phyloP scores from a whole-genome alignment of 2,329 filamentous ascomycete genomes.

The Cordyceps cateniannulata region DNA sequence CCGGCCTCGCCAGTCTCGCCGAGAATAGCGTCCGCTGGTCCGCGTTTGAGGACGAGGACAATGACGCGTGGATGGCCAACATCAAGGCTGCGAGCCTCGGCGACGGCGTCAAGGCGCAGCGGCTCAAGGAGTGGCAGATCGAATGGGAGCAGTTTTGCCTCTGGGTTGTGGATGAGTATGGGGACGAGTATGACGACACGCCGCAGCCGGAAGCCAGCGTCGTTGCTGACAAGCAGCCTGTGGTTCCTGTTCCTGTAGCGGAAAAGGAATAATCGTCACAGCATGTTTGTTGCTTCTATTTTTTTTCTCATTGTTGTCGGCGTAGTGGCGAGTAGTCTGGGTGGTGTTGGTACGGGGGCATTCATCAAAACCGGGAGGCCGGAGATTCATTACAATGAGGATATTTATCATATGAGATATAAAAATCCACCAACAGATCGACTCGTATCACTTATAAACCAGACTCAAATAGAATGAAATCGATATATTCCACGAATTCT shows the following conservation, averaged over 20 bases:
- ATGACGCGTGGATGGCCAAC: constrained; percentile 64
- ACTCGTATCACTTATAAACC: no score
- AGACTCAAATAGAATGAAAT: no score
- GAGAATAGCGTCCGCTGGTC: constrained; percentile 93
- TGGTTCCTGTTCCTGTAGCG: neutral
- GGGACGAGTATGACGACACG: constrained; percentile 50
- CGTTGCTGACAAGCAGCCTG: neutral
- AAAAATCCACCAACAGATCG: neutral
- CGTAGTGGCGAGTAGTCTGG: neutral
- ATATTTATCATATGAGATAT: neutral
- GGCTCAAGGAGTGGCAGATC: constrained; percentile 69
- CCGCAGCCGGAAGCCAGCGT: constrained; percentile 15
- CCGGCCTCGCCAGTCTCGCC: constrained; percentile 76
- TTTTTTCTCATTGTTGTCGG: no score
- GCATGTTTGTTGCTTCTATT: neutral
- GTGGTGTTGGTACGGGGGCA: neutral
- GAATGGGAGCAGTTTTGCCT: constrained; percentile 88
- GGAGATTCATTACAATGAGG: neutral
- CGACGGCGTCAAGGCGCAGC: constrained; percentile 60
- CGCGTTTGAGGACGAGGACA: constrained; percentile 72
- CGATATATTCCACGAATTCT: neutral
- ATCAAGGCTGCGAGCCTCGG: constrained; percentile 71
- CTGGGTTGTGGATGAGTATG: constrained; percentile 79
- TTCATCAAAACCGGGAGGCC: neutral
- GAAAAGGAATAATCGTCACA: neutral